Evolutionary conservation across 1,284 basidiomycete species (phyloP).

Genomic region (Apiotrichum montevideense): DNA sequence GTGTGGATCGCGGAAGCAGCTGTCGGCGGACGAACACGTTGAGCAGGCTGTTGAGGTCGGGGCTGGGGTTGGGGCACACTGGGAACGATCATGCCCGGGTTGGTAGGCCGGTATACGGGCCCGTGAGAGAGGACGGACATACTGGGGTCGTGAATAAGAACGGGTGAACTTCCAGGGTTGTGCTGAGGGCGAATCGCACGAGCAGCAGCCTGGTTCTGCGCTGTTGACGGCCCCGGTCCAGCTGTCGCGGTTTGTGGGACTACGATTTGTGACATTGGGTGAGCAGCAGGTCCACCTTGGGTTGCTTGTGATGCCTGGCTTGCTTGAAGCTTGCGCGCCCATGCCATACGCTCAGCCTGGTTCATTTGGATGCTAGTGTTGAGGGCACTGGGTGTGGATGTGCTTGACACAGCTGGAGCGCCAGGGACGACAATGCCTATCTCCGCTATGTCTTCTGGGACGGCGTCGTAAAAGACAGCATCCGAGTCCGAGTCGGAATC

Average conservation of each 20-base stretch:
- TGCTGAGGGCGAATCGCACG: neutral
- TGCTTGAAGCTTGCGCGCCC: neutral
- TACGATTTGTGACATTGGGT: too few species aligned
- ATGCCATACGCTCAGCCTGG: constrained; percentile 2
- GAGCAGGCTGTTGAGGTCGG: too few species aligned
- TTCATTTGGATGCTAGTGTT: too few species aligned
- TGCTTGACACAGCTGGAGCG: neutral
- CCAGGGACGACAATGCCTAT: neutral
- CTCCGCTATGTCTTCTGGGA: constrained; percentile 2
- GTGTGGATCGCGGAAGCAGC: too few species aligned
- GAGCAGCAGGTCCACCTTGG: neutral
- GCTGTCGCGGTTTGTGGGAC: neutral
- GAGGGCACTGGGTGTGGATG: neutral
- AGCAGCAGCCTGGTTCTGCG: neutral
- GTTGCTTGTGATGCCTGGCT: neutral
- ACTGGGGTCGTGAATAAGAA: neutral
- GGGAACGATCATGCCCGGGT: too few species aligned
- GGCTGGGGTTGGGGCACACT: too few species aligned
- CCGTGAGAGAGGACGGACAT: neutral
- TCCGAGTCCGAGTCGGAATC: neutral
- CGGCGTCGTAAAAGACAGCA: neutral
- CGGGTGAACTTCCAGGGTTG: too few species aligned
- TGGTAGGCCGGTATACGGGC: too few species aligned
- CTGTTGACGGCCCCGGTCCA: constrained; percentile 14
- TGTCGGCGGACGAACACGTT: too few species aligned